A percentile compares a stretch with the other conserved stretches of the same genome.
phyloP scores from a whole-genome alignment of 208 protist species.

The Crithidia thermophila region DNA sequence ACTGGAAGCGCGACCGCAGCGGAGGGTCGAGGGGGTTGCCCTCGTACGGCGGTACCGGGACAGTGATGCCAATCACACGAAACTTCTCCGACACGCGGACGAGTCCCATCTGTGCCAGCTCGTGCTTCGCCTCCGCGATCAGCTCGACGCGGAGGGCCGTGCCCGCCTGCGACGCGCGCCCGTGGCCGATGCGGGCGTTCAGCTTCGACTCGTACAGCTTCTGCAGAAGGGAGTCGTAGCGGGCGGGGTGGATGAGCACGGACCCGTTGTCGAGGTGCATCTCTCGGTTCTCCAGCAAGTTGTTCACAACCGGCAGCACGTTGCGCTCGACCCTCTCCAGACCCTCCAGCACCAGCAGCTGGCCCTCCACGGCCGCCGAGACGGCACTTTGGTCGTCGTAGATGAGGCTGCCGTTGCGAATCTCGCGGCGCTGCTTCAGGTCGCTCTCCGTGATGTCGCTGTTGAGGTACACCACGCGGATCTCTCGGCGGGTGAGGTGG shows the following conservation, averaged over 20 bases:
- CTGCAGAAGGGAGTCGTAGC: constrained; percentile 87
- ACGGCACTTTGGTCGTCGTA: constrained; percentile 95
- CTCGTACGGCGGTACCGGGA: constrained; percentile 89
- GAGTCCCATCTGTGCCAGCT: constrained; percentile 77
- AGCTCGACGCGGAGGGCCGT: not conserved
- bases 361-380: constrained; percentile 85
- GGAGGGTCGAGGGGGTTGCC: constrained; percentile 89
- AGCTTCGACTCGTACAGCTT: constrained; percentile 41
- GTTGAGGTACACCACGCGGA: constrained; percentile 91
- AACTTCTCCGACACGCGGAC: constrained; percentile 93
- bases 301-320: constrained; percentile 95
- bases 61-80: constrained; percentile 94
- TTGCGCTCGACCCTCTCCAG: constrained; percentile 96
- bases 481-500: constrained; percentile 70
- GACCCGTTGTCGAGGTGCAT: constrained; percentile 95
- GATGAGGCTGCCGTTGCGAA: constrained; percentile 82
- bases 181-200: no score
- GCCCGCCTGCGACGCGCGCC: no score
- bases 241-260: constrained; percentile 87
- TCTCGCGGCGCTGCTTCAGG: constrained; percentile 94
- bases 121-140: constrained; percentile 43
- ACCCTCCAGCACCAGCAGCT: constrained; percentile 95
- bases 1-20: constrained; percentile 86
- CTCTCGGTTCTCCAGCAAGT: constrained; percentile 96
- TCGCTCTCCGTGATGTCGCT: constrained; percentile 96